Base-by-base conservation (phyloP, 768 basidiomycete genomes). In the Boletus reticuloceps region DNA sequence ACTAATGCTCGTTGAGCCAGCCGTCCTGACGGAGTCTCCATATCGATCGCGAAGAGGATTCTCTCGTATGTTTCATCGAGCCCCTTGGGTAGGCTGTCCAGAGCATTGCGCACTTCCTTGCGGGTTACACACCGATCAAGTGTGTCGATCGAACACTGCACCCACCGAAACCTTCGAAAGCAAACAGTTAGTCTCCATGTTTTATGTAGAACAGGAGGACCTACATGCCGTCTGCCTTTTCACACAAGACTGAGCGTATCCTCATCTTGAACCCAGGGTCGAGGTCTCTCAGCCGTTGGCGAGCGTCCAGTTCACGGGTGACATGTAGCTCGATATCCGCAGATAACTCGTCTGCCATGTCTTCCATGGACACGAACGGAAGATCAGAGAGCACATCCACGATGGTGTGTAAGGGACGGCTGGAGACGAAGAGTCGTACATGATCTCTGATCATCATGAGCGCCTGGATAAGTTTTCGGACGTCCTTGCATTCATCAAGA, bases 51-150 rank as follows among this genome's bases (percentile, higher is more conserved):
- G 6, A n/a, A 13, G 13, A 54, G 53, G 3, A 48, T 54, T 42
- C 53, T 41, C n/a, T 54, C 53, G 6, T 54, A 54, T 4, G 53
- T 54, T 39, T 48, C 53, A 29, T 54, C 32, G 9, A 54, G 53
- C 3, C 53, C 53, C 17, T 41, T 34, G 6, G 53, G 53, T 11
- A 54, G 40, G 32, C 6, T 42, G 2, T 42, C 8, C 2, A 54
- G 53, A 20, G 40, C 40, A 0, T 19, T 11, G 3, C 32, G 31
- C 2, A 48, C 39, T 9, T 54, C 53, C 7, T 17, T 48, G 7
- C 32, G 16, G 13, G 53, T 54, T 6, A 48, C 8, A n/a, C 53
- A 54, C 17, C 39, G 53, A 22, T 37, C 25, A 14, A 54, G 53
- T 10, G 53, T 29, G 14, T 54, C 47, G 7, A 54, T 37, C 5